phyloP scores from a whole-genome alignment of 2,329 filamentous ascomycete species.

The Paraconiothyrium sp. region DNA sequence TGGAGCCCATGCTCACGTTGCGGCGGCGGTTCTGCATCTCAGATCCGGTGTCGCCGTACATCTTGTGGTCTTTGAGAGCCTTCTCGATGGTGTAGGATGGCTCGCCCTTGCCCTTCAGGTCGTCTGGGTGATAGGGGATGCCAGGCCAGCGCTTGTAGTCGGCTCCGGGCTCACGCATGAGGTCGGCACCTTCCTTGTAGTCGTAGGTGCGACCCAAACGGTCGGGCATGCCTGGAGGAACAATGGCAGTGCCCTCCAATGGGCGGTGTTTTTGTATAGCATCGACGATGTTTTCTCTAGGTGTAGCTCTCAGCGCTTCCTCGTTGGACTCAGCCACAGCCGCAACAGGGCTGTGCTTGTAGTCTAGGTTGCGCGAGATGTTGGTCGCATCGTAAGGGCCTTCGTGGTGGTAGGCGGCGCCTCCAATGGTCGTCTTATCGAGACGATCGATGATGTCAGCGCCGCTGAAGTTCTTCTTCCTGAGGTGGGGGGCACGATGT shows the following conservation, averaged over 20 bases:
- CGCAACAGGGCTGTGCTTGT: conserved; percentile 73
- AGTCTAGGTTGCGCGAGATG: conserved; percentile 74
- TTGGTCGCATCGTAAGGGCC: conserved; percentile 89
- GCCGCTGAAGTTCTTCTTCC: conserved; percentile 70
- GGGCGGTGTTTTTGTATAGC: conserved; percentile 77
- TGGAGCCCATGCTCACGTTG: conserved; percentile 49
- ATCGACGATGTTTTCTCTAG: conserved; percentile 78
- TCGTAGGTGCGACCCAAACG: conserved; percentile 74
- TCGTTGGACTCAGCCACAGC: conserved; percentile 77
- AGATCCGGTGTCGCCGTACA: conserved; percentile 51
- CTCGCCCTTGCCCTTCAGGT: conserved; percentile 85
- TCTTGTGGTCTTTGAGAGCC: conserved; percentile 69
- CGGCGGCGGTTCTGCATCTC: conserved; percentile 55
- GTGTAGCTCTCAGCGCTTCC: conserved; percentile 83
- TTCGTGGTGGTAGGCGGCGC: conserved; percentile 77
- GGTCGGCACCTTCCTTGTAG: conserved; percentile 86
- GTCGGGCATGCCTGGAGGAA: conserved; percentile 79
- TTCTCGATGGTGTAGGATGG: conserved; percentile 77
- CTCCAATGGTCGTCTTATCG: conserved; percentile 69
- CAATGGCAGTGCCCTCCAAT: conserved; percentile 78
- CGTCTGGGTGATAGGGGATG: conserved; percentile 74
- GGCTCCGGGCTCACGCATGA: conserved; percentile 84
- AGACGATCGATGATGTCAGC: conserved; percentile 84
- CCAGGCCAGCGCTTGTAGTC: conserved; percentile 80
- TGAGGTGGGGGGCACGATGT: conserved; percentile 72